Evolutionary conservation across 176 grass and related monocot species (phyloP).

Genomic region (Calamus simplicifolius): DNA sequence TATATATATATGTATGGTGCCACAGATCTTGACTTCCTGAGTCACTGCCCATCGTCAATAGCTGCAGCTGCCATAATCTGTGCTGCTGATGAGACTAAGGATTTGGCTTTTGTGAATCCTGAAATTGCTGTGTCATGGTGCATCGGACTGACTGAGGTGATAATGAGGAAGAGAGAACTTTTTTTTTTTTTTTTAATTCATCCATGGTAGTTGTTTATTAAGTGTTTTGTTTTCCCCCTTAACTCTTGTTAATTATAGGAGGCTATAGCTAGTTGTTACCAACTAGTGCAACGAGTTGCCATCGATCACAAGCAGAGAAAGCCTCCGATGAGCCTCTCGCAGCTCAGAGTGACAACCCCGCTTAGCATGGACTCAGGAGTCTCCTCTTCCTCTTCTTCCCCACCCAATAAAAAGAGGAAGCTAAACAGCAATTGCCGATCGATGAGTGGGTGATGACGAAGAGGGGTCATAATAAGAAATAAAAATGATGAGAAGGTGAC

Average conservation of each 20-base stretch:
- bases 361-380: slow-evolving; percentile 30
- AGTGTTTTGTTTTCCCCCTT: neutral
- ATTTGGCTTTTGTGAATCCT: slow-evolving; percentile 36
- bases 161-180: neutral
- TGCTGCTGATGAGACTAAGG: slow-evolving; percentile 39
- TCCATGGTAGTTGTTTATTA: no score
- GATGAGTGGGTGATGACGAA: slow-evolving; percentile 7
- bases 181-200: no score
- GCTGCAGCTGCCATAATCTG: slow-evolving; percentile 76
- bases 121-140: slow-evolving; percentile 58
- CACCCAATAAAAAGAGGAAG: slow-evolving; percentile 58
- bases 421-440: neutral
- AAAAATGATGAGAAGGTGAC: slow-evolving; percentile 15
- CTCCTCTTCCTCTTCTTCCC: slow-evolving; percentile 26
- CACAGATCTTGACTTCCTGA: slow-evolving; percentile 62
- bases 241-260: slow-evolving; percentile 41
- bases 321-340: slow-evolving; percentile 13
- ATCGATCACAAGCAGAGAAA: slow-evolving; percentile 37
- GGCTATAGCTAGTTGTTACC: slow-evolving; percentile 60
- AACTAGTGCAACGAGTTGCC: slow-evolving; percentile 47
- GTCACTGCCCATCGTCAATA: slow-evolving; percentile 70
- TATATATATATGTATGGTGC: no score
- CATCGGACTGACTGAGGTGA: slow-evolving; percentile 76
- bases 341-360: slow-evolving; percentile 26
- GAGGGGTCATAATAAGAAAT: neutral